Conservation (phyloP, 768 basidiomycete genomes). For the Porpolomopsis calyptriformis region DNA sequence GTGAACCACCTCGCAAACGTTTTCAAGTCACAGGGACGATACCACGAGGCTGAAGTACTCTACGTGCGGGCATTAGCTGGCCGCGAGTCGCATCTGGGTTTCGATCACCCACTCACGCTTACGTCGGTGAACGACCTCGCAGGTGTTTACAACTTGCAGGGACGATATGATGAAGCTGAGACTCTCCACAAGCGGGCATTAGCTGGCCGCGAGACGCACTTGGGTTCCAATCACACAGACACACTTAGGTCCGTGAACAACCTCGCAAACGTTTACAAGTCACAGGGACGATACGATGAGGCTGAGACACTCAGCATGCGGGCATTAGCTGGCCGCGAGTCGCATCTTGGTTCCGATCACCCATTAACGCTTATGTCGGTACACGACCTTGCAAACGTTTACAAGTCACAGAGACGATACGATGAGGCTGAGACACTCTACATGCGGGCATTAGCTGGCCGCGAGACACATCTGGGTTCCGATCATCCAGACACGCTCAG, state of each 20-base stretch:
- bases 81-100: neutral
- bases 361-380: too few relatives aligned
- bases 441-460: neutral
- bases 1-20: neutral
- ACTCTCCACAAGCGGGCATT: neutral
- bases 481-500: neutral
- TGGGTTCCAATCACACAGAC: neutral
- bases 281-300: neutral
- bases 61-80: neutral
- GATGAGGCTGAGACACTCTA: too few relatives aligned
- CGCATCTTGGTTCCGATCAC: neutral
- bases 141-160: neutral
- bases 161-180: constrained; percentile 3
- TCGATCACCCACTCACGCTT: neutral
- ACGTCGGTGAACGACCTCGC: neutral
- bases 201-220: neutral
- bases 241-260: neutral
- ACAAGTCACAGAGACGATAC: too few relatives aligned
- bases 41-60: neutral
- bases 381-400: too few relatives aligned
- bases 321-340: neutral
- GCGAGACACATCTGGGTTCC: neutral
- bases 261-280: neutral
- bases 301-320: neutral
- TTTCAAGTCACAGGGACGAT: neutral